A percentile compares a stretch with the other conserved stretches of the same genome.
Conservation (phyloP, 2,329 filamentous ascomycete genomes). For the Tolypocladium paradoxum region DNA sequence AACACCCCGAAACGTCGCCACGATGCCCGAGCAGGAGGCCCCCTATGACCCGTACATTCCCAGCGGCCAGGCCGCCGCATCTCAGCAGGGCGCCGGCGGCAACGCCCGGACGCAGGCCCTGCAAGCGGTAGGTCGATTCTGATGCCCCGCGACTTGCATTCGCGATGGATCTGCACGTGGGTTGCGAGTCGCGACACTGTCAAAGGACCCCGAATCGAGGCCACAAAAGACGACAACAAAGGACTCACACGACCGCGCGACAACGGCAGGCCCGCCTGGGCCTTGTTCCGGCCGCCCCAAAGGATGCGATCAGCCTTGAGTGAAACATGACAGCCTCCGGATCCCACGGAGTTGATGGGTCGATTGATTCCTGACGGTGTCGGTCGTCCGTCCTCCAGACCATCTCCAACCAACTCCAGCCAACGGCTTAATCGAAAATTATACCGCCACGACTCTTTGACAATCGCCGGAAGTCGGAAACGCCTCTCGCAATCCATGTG, state of each 20-base stretch:
- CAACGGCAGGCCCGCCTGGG: neutral
- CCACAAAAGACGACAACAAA: neutral
- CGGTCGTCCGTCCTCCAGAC: neutral
- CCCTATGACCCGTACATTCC: slow-evolving; percentile 90
- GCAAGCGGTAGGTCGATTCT: slow-evolving; percentile 61
- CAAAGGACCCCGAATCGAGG: neutral
- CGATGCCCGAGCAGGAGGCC: slow-evolving; percentile 44
- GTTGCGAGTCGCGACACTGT: neutral
- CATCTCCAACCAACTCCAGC: no score
- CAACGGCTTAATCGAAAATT: neutral
- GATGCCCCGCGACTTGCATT: neutral
- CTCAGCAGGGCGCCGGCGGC: slow-evolving; percentile 30
- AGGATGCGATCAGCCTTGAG: neutral
- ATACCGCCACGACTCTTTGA: neutral
- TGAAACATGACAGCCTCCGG: neutral
- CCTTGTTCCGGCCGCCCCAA: no score
- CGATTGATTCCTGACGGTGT: neutral
- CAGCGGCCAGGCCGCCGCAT: slow-evolving; percentile 44
- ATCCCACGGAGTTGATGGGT: neutral
- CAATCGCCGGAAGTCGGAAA: no score
- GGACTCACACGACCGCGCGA: neutral
- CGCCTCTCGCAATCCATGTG: neutral
- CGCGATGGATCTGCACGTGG: neutral
- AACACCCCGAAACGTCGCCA: slow-evolving; percentile 8
- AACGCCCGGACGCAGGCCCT: slow-evolving; percentile 52